Evolutionary conservation across 371 early-diverging fungal genomes (phyloP).

Genomic region (Mucor lusitanicus): DNA sequence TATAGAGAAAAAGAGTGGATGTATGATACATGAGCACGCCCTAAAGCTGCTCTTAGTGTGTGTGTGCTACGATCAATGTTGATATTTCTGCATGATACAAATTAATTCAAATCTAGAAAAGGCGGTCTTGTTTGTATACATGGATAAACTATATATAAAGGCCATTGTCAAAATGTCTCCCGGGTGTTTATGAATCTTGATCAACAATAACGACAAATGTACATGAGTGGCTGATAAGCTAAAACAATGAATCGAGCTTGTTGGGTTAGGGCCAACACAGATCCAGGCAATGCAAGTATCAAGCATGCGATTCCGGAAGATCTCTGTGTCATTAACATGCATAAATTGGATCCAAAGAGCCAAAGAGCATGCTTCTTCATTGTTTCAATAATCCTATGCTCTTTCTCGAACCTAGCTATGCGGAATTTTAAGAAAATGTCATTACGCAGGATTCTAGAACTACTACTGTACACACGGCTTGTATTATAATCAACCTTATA

Average conservation of each 20-base stretch:
- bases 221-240: neutral
- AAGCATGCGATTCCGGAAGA: neutral
- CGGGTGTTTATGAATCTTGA: neutral
- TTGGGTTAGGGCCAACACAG: neutral
- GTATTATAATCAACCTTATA: neutral
- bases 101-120: neutral
- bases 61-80: neutral
- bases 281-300: neutral
- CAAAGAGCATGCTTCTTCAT: neutral
- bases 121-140: neutral
- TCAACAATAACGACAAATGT: neutral
- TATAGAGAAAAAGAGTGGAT: neutral
- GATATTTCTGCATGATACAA: neutral
- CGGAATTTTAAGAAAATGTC: neutral
- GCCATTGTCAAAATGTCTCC: neutral
- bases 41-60: neutral
- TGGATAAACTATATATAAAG: neutral
- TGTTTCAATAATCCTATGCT: neutral
- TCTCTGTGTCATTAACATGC: neutral
- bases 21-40: neutral
- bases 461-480: neutral
- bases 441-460: neutral
- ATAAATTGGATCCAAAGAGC: neutral
- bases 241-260: neutral
- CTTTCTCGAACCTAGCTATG: neutral